Conservation (phyloP, 2,329 filamentous ascomycete genomes). For the Beauveria sp. region DNA sequence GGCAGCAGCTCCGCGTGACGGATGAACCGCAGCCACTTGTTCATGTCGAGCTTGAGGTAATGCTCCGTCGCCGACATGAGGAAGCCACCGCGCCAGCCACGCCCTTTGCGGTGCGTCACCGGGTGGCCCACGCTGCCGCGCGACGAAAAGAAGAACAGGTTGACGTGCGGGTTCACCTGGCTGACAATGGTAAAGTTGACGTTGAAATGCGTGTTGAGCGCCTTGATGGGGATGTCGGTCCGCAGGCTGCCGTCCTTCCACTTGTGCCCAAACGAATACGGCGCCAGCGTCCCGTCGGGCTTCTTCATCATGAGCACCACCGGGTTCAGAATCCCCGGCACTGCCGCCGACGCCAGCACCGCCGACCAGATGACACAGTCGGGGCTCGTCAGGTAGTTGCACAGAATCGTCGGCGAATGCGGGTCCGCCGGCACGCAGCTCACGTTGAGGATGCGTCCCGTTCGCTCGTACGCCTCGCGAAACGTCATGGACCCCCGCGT, state of each 20-base stretch:
- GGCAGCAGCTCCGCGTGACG: conserved; percentile 88
- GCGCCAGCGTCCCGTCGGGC: conserved; percentile 65
- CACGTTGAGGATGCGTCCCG: conserved; percentile 90
- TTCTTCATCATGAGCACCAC: conserved; percentile 90
- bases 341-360: conserved; percentile 86
- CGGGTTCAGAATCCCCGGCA: conserved; percentile 91
- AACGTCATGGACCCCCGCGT: conserved; percentile 88
- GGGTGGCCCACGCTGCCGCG: conserved; percentile 85
- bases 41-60: conserved; percentile 91
- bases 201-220: conserved; percentile 93
- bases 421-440: conserved; percentile 94
- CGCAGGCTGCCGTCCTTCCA: conserved; percentile 96
- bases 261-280: conserved; percentile 96
- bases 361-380: conserved; percentile 99
- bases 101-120: conserved; percentile 85
- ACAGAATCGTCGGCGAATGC: conserved; percentile 83
- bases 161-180: conserved; percentile 94
- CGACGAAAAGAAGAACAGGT: conserved; percentile 97
- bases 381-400: conserved; percentile 89
- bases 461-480: conserved; percentile 86
- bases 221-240: conserved; percentile 91
- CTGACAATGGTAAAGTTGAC: conserved; percentile 91
- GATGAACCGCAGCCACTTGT: conserved; percentile 94
- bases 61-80: conserved; percentile 87
- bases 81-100: conserved; percentile 94